Evolutionary conservation across 179 eudicot genomes (phyloP).

Genomic region (Gypsophila paniculata): DNA sequence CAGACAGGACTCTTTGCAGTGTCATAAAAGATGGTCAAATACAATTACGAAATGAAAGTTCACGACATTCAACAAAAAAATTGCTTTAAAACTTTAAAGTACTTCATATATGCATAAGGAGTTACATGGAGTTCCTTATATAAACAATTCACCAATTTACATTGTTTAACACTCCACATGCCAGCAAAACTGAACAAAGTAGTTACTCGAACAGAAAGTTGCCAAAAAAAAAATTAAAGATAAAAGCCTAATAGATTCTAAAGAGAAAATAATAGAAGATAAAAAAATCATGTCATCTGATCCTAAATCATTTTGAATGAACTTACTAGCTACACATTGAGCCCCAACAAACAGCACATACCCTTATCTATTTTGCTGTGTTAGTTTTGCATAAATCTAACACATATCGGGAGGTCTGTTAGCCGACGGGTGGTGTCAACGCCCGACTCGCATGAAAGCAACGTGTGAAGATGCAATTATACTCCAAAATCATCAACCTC

Average conservation of each 20-base stretch:
- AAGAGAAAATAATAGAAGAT: no score
- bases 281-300: not conserved
- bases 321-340: not conserved
- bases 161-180: not conserved
- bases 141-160: not conserved
- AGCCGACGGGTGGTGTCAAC: not conserved
- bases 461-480: not conserved
- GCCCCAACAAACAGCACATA: not conserved
- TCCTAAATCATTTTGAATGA: not conserved
- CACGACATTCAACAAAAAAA: no score
- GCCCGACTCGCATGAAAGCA: not conserved
- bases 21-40: no score
- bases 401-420: not conserved
- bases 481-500: not conserved
- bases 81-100: not conserved
- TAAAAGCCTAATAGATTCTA: no score
- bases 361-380: not conserved
- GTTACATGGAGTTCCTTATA: not conserved
- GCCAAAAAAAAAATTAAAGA: no score
- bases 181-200: not conserved
- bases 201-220: not conserved
- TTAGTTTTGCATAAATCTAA: not conserved
- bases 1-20: no score
- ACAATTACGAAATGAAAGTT: no score
- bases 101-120: not conserved